A percentile compares a stretch with the other conserved stretches of the same genome.
Evolutionary conservation across 306 rosid species (phyloP).

Genomic region (Trifolium dubium): DNA sequence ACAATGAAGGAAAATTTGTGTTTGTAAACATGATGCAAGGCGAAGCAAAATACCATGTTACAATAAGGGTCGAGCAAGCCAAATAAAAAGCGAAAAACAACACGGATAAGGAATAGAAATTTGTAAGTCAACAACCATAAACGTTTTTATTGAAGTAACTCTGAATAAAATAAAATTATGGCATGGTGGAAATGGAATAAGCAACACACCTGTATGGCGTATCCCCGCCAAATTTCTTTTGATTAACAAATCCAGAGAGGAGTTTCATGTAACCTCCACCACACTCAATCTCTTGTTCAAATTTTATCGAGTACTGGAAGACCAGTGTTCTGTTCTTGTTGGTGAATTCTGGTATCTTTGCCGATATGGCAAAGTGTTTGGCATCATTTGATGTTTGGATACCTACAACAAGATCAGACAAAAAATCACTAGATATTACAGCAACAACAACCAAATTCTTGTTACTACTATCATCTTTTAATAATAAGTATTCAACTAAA

Average conservation of each 20-base stretch:
- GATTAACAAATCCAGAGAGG: conserved; percentile 93
- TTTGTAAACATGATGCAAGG: neutral
- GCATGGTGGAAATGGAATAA: conserved; percentile 4
- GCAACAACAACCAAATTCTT: neutral
- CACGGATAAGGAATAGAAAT: too few species aligned
- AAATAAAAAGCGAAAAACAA: neutral
- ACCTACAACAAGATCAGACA: conserved; percentile 55
- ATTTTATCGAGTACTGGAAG: conserved; percentile 81
- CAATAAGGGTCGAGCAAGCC: neutral
- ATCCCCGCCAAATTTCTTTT: conserved; percentile 96
- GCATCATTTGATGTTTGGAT: conserved; percentile 87
- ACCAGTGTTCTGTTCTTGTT: conserved; percentile 88
- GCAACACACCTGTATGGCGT: conserved; percentile 87
- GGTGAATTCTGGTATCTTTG: conserved; percentile 82
- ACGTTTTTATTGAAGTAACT: too few species aligned
- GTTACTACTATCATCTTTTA: neutral
- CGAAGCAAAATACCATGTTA: conserved; percentile 24
- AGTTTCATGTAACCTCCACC: conserved; percentile 98
- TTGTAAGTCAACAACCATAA: too few species aligned
- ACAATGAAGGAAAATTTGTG: conserved; percentile 13
- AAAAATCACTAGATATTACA: conserved; percentile 26
- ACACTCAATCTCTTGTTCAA: conserved; percentile 97
- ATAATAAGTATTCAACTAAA: too few species aligned
- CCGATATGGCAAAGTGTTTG: conserved; percentile 91
- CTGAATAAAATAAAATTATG: too few species aligned